These are phyloP conservation scores for Metschnikowia borealis DNA, from an alignment of 805 yeast species.

Conservation along the genomic window DNA sequence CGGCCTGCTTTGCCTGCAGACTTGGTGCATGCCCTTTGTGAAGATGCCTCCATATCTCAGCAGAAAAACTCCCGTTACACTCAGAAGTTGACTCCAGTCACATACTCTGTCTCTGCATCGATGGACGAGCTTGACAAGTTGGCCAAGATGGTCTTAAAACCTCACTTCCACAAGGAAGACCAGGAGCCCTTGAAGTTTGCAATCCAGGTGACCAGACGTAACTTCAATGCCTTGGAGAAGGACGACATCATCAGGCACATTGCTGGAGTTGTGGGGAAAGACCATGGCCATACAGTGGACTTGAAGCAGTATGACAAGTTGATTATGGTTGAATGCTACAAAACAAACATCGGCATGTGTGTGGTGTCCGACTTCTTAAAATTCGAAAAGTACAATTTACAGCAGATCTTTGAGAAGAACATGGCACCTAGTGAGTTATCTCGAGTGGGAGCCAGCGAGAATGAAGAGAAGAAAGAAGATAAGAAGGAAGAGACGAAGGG, in stretches of 20 bases:
- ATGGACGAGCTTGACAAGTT: slow-evolving; percentile 62
- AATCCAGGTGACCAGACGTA: slow-evolving; percentile 72
- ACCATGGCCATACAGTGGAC: slow-evolving; percentile 72
- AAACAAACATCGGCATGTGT: slow-evolving; percentile 82
- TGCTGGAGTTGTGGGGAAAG: slow-evolving; percentile 68
- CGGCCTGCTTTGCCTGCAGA: slow-evolving; percentile 75
- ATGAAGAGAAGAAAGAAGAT: background rate
- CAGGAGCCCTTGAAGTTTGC: slow-evolving; percentile 59
- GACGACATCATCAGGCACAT: slow-evolving; percentile 69
- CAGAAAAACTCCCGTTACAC: slow-evolving; percentile 65
- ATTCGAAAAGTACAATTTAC: slow-evolving; percentile 70
- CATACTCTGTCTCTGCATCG: slow-evolving; percentile 68
- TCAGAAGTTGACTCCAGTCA: slow-evolving; percentile 78
- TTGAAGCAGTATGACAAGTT: slow-evolving; percentile 74
- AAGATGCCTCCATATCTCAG: slow-evolving; percentile 49
- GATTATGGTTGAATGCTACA: slow-evolving; percentile 82
- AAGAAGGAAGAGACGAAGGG: too few relatives aligned
- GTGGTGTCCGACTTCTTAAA: slow-evolving; percentile 66
- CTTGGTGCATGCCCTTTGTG: slow-evolving; percentile 62
- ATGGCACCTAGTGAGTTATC: slow-evolving; percentile 19
- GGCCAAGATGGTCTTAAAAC: slow-evolving; percentile 55
- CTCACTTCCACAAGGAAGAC: slow-evolving; percentile 56
- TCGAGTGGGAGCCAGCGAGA: slow-evolving; percentile 10
- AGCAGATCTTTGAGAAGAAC: slow-evolving; percentile 63
- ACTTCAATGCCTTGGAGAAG: slow-evolving; percentile 68